These are phyloP conservation scores for Austroboletus eburneus DNA, from an alignment of 768 basidiomycete genomes.

Conservation along the genomic window DNA sequence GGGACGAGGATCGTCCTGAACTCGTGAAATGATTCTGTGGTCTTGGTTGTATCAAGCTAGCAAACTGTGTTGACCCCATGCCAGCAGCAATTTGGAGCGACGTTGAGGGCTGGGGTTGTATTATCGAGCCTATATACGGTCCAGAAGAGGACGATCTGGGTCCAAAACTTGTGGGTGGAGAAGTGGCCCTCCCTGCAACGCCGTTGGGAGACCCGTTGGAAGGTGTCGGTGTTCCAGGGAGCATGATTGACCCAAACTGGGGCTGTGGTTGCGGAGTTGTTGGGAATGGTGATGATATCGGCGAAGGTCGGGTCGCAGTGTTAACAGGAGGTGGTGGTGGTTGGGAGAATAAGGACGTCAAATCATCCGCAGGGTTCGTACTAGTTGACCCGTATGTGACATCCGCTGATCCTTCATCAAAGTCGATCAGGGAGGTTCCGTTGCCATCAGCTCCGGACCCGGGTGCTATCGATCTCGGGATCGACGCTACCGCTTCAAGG, in stretches of 20 bases:
- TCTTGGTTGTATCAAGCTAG: conserved; percentile 16
- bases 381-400: conserved; percentile 12
- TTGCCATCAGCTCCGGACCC: conserved; percentile 17
- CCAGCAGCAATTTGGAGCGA: neutral
- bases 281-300: conserved; percentile 15
- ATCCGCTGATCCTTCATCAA: conserved; percentile 50
- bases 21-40: conserved; percentile 9
- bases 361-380: conserved; percentile 44
- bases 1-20: conserved; percentile 6
- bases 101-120: conserved; percentile 3
- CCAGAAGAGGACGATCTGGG: conserved; percentile 1
- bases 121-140: conserved; percentile 3
- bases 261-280: conserved; percentile 17
- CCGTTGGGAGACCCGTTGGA: conserved; percentile 17
- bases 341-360: conserved; percentile 55
- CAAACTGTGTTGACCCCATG: conserved; percentile 9
- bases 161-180: conserved; percentile 11
- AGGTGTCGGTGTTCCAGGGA: conserved; percentile 38
- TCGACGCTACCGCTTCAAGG: conserved; percentile 65
- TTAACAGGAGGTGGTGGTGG: conserved; percentile 22
- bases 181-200: conserved; percentile 7
- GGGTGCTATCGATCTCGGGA: conserved; percentile 55
- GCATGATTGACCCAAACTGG: conserved; percentile 39
- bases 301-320: conserved; percentile 25
- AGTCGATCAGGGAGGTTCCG: conserved; percentile 65